Percentiles rank a stretch among this genome's conserved stretches.
phyloP scores from a whole-genome alignment of 352 stramenopile genomes.

The Phytopythium helicoides region DNA sequence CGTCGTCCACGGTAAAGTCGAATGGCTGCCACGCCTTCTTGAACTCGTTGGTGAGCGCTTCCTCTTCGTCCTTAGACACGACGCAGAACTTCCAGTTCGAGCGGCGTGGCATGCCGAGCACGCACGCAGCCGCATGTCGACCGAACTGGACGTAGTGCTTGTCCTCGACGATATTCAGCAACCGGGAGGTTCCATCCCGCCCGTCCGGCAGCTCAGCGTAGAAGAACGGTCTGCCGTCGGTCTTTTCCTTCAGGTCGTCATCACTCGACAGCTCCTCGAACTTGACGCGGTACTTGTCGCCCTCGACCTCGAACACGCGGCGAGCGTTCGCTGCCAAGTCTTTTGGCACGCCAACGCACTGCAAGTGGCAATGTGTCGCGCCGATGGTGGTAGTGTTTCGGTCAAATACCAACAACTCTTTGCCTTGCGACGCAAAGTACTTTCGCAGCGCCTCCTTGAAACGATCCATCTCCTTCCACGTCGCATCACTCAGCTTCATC shows the following conservation, averaged over 20 bases:
- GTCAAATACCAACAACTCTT: slow-evolving; percentile 75
- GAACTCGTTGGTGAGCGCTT: slow-evolving; percentile 62
- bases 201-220: slow-evolving; percentile 63
- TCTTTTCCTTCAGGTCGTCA: slow-evolving; percentile 34
- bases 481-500: slow-evolving; percentile 36
- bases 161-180: slow-evolving; percentile 64
- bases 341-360: slow-evolving; percentile 65
- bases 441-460: slow-evolving; percentile 61
- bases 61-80: slow-evolving; percentile 66
- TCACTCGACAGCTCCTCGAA: slow-evolving; percentile 46
- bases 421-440: slow-evolving; percentile 64
- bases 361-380: slow-evolving; percentile 73
- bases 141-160: slow-evolving; percentile 88
- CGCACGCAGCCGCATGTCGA: slow-evolving; percentile 53
- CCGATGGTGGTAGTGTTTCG: slow-evolving; percentile 74
- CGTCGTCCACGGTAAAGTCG: slow-evolving; percentile 63
- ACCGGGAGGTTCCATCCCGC: slow-evolving; percentile 24
- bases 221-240: slow-evolving; percentile 52
- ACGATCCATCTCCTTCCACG: slow-evolving; percentile 52
- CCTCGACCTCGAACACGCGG: slow-evolving; percentile 59
- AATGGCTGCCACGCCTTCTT: slow-evolving; percentile 64
- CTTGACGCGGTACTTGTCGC: slow-evolving; percentile 71
- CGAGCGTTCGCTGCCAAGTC: slow-evolving; percentile 29
- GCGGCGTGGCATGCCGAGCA: slow-evolving; percentile 61
- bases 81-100: slow-evolving; percentile 87